These are phyloP conservation scores for Lactarius pseudohatsudake DNA, from an alignment of 768 basidiomycete genomes.

Conservation along the genomic window DNA sequence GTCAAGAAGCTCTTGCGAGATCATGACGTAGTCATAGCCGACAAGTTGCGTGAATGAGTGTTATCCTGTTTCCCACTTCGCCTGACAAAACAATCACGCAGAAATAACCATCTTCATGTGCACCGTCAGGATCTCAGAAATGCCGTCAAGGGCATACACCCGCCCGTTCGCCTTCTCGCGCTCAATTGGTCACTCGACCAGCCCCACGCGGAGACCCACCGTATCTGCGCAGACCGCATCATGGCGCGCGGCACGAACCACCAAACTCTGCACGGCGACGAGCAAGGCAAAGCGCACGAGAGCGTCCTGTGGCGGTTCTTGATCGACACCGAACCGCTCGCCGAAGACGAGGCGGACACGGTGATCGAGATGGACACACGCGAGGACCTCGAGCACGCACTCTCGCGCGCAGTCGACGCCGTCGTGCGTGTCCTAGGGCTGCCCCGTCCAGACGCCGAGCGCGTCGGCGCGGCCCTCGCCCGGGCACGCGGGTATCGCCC, in stretches of 20 bases:
- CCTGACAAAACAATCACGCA: conserved; percentile 70
- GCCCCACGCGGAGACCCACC: conserved; percentile 61
- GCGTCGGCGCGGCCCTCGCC: conserved; percentile 53
- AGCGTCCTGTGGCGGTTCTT: conserved; percentile 83
- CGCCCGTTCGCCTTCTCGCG: conserved; percentile 75
- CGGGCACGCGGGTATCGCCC: conserved; percentile 44
- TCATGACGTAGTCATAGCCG: conserved; percentile 84
- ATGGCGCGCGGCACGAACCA: conserved; percentile 77
- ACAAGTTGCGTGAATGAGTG: conserved; percentile 54
- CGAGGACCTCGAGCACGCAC: conserved; percentile 52
- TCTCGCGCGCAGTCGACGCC: conserved; percentile 59
- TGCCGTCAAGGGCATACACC: conserved; percentile 42
- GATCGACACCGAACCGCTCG: conserved; percentile 57
- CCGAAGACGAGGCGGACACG: conserved; percentile 60
- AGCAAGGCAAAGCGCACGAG: conserved; percentile 59
- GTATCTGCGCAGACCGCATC: conserved; percentile 78
- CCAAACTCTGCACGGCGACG: conserved; percentile 71
- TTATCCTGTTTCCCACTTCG: not conserved
- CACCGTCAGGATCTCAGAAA: conserved; percentile 51
- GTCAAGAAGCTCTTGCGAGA: conserved; percentile 58
- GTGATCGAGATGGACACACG: conserved; percentile 65
- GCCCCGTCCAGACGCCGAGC: conserved; percentile 50
- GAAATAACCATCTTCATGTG: conserved; percentile 56
- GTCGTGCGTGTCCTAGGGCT: conserved; percentile 56
- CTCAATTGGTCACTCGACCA: conserved; percentile 70